Evolutionary conservation across 441 rosid genomes (phyloP), one percentile per base, ranked within the genome.

Genomic region (Erodium chrysanthum): DNA sequence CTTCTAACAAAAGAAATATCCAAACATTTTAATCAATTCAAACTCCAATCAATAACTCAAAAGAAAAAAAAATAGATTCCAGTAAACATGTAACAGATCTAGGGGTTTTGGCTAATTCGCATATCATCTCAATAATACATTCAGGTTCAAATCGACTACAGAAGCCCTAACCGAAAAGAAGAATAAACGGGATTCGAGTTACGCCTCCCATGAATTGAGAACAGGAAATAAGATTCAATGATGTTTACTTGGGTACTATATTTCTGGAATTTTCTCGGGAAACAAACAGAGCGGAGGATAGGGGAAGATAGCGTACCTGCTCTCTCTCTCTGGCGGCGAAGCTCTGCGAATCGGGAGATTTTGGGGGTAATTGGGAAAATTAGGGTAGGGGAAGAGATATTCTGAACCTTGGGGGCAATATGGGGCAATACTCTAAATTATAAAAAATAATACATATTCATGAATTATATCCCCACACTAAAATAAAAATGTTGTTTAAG

Each of bases 331-430:
- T 58, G 63, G 63, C 63, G 63, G 63, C 63, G 63, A 58, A 58
- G 63, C 31, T 58, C 63, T 58, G 63, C 63, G 63, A 21, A 22
- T 22, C 7, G 63, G 63, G 63, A 58, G 63, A 58, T 58, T 58
- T 58, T 23, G 63, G 63, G 27, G 63, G 21, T 0, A 22, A 58
- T 58, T 58, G 63, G 63, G 31, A 31, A 23, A 58, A 37, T 37
- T 58, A 58, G 63, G 63, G 63, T 21, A 58, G 63, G 63, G 63
- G 5, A 58, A 58, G 63, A 23, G 31, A 58, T 58, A 52, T 20
- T 58, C 29, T 58, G n/a, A 58, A 58, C 9, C 6, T 58, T 22
- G 25, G 62, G 62, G 62, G 62, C 27, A 58, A 58, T 58, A 7
- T 58, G 27, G 62, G 42, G 42, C 42, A 37, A 37, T 37, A 37